These are phyloP conservation scores for Plectranthus barbatus DNA, from an alignment of 257 asterid species.

Conservation along the genomic window DNA sequence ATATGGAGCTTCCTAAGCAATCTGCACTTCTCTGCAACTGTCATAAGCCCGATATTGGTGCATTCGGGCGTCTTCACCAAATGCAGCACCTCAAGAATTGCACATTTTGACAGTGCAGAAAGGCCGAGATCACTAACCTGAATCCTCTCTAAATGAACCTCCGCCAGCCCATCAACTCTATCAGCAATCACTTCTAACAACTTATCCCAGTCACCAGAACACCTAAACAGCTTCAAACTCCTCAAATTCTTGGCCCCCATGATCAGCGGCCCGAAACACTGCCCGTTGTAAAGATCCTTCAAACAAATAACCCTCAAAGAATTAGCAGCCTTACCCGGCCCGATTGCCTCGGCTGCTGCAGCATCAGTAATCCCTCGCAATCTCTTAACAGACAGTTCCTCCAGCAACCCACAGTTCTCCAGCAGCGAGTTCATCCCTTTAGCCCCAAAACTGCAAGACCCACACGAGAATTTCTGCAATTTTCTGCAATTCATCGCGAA, in stretches of 20 bases:
- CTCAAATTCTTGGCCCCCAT: constrained; percentile 53
- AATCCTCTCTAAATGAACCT: constrained; percentile 72
- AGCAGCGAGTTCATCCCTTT: constrained; percentile 69
- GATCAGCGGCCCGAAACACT: constrained; percentile 70
- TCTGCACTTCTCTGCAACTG: constrained; percentile 63
- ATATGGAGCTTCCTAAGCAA: constrained; percentile 64
- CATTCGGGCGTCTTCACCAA: constrained; percentile 83
- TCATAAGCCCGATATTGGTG: constrained; percentile 49
- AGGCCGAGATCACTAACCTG: constrained; percentile 66
- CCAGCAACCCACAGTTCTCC: constrained; percentile 51
- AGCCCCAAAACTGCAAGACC: constrained; percentile 76
- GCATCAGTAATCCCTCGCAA: constrained; percentile 62
- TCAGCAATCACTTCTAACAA: constrained; percentile 44
- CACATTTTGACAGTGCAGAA: constrained; percentile 43
- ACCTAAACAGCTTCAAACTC: constrained; percentile 63
- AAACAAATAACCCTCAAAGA: constrained; percentile 51
- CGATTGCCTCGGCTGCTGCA: constrained; percentile 33
- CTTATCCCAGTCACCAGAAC: constrained; percentile 91
- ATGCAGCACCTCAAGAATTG: constrained; percentile 63
- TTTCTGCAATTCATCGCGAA: constrained; percentile 47
- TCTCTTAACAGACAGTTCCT: constrained; percentile 75
- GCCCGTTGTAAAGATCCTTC: constrained; percentile 79
- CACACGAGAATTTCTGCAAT: constrained; percentile 76
- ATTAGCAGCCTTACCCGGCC: constrained; percentile 50
- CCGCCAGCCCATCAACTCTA: constrained; percentile 38